Evolutionary conservation across 2,329 filamentous ascomycete genomes (phyloP).

Genomic region (Fusarium anthophilum): DNA sequence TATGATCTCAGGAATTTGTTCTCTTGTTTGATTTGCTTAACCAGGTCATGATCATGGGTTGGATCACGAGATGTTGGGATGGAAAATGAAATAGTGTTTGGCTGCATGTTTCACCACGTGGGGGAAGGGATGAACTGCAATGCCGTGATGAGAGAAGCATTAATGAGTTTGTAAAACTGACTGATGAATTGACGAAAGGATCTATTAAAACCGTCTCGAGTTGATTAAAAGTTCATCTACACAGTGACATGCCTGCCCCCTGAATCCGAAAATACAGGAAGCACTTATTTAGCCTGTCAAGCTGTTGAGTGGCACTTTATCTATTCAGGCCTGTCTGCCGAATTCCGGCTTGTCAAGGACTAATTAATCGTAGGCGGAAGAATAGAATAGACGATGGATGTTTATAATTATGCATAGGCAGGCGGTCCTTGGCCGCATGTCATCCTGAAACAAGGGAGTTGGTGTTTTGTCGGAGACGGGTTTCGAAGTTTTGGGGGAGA

Average conservation of each 20-base stretch:
- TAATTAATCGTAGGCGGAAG: neutral
- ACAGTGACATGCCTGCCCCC: neutral
- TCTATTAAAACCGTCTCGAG: neutral
- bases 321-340: constrained; percentile 4
- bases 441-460: constrained; percentile 29
- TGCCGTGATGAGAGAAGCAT: constrained; percentile 3
- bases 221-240: neutral
- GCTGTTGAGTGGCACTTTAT: neutral
- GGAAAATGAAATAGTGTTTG: constrained; percentile 18
- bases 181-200: constrained; percentile 18
- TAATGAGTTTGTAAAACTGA: constrained; percentile 1
- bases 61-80: constrained; percentile 28
- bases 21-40: constrained; percentile 20
- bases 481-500: constrained; percentile 24
- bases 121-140: constrained; percentile 21
- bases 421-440: neutral
- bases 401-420: constrained; percentile 11
- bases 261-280: neutral
- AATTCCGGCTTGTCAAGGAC: neutral
- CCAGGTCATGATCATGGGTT: constrained; percentile 30
- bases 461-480: constrained; percentile 22
- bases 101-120: constrained; percentile 36
- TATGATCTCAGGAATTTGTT: constrained; percentile 14
- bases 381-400: neutral
- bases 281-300: neutral